Evolutionary conservation across 176 grass and related monocot species (phyloP), one percentile per base, ranked within the genome.

Genomic region (Tuctoria greenei): DNA sequence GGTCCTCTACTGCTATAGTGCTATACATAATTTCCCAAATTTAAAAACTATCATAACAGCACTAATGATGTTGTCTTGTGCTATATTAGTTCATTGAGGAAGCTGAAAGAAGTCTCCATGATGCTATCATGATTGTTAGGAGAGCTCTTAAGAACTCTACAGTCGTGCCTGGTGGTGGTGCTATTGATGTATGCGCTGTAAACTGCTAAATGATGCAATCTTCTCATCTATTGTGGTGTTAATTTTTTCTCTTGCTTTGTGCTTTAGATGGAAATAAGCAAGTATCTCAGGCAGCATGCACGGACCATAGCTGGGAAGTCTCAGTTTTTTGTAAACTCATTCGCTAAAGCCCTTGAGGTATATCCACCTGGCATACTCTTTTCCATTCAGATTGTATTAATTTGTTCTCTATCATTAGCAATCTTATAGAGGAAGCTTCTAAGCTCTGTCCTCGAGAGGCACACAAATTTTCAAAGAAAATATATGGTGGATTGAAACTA

Each of bases 111-210:
- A 93, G 91, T 61, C 73, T 93, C 11, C 87, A 93, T 79, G 87
- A 90, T 82, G 91, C 87, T 7, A 93, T 93, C 42, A 93, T 93
- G 91, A 93, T 93, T 60, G 91, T 93, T 59, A 93, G 91, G 75
- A 90, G 91, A 79, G 87, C 91, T 76, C 34, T 93, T 41, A 93
- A 93, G 55, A 93, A 93, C 57, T 90, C 91, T 18, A 93, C 91
- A 31, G 78, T 93, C 61, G 87, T 93, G 49, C 76, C 91, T 76
- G 91, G 87, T 76, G 91, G 91, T 52, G 87, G 84, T 75, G 91
- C 91, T 51, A 82, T 89, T 72, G 90, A 93, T 85, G 91, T 85
- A 89, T 68, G 69, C 23, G 9, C 25, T 39, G 8, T 36, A 56
- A 31, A 27, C 18, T 25, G 1, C 10, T 24, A 24, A 46, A 45